phyloP scores from a whole-genome alignment of 768 basidiomycete species.

The Suillus subaureus region DNA sequence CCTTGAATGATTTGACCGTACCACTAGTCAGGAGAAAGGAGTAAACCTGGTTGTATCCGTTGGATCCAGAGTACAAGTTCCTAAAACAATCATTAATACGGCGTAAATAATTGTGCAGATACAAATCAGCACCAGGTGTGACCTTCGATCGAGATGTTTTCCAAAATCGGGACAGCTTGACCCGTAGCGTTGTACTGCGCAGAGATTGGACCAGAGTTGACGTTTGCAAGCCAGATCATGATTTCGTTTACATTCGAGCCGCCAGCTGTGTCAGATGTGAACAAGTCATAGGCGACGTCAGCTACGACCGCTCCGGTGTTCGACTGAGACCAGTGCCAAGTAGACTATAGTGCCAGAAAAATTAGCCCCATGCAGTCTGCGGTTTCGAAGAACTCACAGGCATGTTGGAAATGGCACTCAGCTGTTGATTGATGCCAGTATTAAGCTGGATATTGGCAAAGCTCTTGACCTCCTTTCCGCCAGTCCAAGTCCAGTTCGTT shows the following conservation, averaged over 20 bases:
- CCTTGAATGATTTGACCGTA: conserved; percentile 49
- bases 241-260: conserved; percentile 50
- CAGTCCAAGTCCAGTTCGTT: conserved; percentile 56
- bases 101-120: neutral
- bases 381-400: conserved; percentile 42
- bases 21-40: conserved; percentile 47
- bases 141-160: conserved; percentile 47
- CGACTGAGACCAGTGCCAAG: conserved; percentile 59
- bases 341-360: conserved; percentile 36
- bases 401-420: conserved; percentile 56
- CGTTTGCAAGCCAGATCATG: conserved; percentile 70
- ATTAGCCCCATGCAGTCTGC: neutral
- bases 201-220: conserved; percentile 63
- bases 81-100: conserved; percentile 26
- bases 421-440: conserved; percentile 50
- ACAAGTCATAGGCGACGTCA: conserved; percentile 65
- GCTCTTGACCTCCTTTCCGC: conserved; percentile 53
- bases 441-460: conserved; percentile 61
- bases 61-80: conserved; percentile 58
- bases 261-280: conserved; percentile 54
- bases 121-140: conserved; percentile 46
- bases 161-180: conserved; percentile 45
- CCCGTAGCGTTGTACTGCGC: conserved; percentile 48
- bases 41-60: conserved; percentile 54
- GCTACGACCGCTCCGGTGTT: conserved; percentile 48